These are phyloP conservation scores for Mycena chlorophos DNA, from an alignment of 768 basidiomycete genomes.

Conservation along the genomic window DNA sequence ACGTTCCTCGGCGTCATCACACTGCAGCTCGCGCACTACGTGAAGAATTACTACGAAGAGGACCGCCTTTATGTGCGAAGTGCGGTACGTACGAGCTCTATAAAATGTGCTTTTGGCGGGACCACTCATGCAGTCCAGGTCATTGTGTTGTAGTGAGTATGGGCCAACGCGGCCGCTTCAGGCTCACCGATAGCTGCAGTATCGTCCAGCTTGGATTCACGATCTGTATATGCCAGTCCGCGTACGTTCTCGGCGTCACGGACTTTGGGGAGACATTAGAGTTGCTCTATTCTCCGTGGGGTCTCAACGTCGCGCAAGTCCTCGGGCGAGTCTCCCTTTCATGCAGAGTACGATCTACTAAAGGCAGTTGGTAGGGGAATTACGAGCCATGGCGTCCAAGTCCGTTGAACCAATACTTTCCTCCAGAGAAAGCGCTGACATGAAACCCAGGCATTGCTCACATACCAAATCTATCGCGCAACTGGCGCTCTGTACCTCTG, in stretches of 20 bases:
- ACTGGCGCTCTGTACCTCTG: slow-evolving; percentile 6
- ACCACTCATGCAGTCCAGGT: too few relatives aligned
- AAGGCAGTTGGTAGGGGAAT: too few relatives aligned
- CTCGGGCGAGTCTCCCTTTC: neutral
- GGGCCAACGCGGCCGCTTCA: too few relatives aligned
- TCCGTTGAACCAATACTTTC: neutral
- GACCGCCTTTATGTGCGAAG: too few relatives aligned
- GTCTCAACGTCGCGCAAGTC: neutral
- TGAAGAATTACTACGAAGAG: too few relatives aligned
- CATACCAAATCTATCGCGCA: slow-evolving; percentile 10
- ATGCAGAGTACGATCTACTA: too few relatives aligned
- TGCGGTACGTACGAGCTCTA: too few relatives aligned
- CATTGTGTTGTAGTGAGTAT: too few relatives aligned
- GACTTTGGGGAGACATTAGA: neutral
- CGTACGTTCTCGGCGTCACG: neutral
- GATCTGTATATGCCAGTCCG: neutral
- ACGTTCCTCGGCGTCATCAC: too few relatives aligned
- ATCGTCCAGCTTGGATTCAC: neutral
- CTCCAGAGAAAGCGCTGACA: neutral
- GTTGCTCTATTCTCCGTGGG: neutral
- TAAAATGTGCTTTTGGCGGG: too few relatives aligned
- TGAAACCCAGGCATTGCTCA: slow-evolving; percentile 15
- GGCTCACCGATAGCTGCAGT: too few relatives aligned
- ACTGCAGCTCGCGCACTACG: too few relatives aligned
- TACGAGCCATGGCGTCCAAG: neutral